Percentiles rank a stretch among this genome's conserved stretches.
These are phyloP conservation scores for Mrakia gelida DNA, from an alignment of 768 basidiomycete species.

Conservation along the genomic window DNA sequence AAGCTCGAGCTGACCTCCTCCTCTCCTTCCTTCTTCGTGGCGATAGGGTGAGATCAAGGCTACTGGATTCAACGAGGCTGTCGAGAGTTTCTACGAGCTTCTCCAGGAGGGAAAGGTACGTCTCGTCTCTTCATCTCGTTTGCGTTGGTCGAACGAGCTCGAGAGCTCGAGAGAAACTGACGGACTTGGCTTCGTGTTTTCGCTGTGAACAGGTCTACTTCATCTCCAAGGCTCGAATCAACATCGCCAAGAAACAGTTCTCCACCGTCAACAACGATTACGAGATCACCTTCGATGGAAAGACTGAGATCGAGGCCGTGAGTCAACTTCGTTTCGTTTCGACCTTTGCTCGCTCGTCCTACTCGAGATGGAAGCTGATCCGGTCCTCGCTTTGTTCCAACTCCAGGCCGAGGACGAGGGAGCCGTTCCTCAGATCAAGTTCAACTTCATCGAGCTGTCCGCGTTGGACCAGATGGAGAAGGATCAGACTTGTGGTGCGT, in stretches of 20 bases:
- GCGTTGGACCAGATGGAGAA: constrained; percentile 62
- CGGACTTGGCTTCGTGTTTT: too few species aligned
- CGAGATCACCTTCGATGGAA: constrained; percentile 77
- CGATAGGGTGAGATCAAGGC: constrained; percentile 64
- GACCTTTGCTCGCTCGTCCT: too few species aligned
- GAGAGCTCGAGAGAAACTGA: not conserved
- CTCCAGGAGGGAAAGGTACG: constrained; percentile 73
- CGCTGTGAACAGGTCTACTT: constrained; percentile 59
- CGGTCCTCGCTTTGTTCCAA: not conserved
- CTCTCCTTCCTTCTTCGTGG: not conserved
- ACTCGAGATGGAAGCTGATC: not conserved
- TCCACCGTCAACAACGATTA: constrained; percentile 86
- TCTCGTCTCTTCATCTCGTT: not conserved
- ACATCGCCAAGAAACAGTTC: constrained; percentile 96
- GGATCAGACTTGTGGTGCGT: constrained; percentile 74
- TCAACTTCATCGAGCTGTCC: constrained; percentile 67
- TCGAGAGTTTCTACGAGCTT: constrained; percentile 75
- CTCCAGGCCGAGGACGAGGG: constrained; percentile 70
- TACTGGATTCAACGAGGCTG: constrained; percentile 83
- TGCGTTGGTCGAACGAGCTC: not conserved
- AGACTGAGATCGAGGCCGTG: constrained; percentile 78
- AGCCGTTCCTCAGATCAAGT: constrained; percentile 75
- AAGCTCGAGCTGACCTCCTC: not conserved
- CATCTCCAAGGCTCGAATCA: constrained; percentile 83
- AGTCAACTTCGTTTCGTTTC: not conserved